Conservation (phyloP, 257 asterid genomes). For the Paraleonurus japonicus region DNA sequence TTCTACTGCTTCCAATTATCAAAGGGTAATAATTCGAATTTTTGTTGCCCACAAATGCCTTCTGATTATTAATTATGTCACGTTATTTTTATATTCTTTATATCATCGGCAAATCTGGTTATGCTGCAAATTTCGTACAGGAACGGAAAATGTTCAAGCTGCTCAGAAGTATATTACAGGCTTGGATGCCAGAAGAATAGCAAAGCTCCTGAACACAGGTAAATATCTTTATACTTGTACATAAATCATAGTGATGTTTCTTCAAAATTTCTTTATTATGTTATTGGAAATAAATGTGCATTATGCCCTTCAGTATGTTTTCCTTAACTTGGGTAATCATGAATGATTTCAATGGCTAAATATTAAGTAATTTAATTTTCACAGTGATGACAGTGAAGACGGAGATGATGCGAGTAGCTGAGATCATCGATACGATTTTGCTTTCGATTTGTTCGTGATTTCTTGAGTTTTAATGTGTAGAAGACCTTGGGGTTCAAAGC, state of each 20-base stretch:
- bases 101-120: not conserved
- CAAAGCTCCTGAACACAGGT: conserved; percentile 98
- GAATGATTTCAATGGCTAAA: not conserved
- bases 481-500: not conserved
- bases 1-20: conserved; percentile 82
- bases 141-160: conserved; percentile 81
- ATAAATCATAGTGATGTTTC: not conserved
- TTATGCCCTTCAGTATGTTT: not conserved
- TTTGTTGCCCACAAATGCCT: not conserved
- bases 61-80: not conserved
- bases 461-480: conserved; percentile 9
- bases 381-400: conserved; percentile 72
- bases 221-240: conserved; percentile 1
- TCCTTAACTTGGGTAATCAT: not conserved
- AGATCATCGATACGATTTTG: not conserved
- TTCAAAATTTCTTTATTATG: not conserved
- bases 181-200: conserved; percentile 92
- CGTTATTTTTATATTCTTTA: not conserved
- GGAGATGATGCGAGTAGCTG: conserved; percentile 52
- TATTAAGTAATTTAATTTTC: not conserved
- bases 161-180: conserved; percentile 94
- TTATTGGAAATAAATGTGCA: not conserved
- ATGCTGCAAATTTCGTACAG: conserved; percentile 36
- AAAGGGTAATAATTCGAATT: conserved; percentile 49
- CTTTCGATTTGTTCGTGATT: not conserved